These are phyloP conservation scores for Adansonia gregorii DNA, from an alignment of 441 rosid species.

Conservation along the genomic window DNA sequence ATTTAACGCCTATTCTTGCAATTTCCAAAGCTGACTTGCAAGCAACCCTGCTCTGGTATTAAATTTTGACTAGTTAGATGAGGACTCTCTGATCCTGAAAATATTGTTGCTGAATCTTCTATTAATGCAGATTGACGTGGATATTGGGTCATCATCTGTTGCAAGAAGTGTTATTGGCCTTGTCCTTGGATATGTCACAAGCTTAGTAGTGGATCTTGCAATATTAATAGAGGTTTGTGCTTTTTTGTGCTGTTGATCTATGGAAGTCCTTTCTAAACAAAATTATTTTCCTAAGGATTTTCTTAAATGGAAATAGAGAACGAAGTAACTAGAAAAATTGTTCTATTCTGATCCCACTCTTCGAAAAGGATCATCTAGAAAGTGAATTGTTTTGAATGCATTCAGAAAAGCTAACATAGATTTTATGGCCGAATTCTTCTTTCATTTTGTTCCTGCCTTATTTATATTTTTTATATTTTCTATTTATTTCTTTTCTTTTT, in stretches of 20 bases:
- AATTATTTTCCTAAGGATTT: too few relatives aligned
- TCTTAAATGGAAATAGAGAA: too few relatives aligned
- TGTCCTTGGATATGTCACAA: conserved; percentile 95
- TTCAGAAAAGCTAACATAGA: too few relatives aligned
- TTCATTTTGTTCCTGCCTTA: too few relatives aligned
- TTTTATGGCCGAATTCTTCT: too few relatives aligned
- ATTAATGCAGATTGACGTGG: conserved; percentile 84
- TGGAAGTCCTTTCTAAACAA: too few relatives aligned
- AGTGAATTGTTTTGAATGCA: too few relatives aligned
- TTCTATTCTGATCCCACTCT: too few relatives aligned
- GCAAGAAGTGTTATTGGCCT: conserved; percentile 93
- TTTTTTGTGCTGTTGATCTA: conserved; percentile 1
- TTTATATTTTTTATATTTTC: too few relatives aligned
- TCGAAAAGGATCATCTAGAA: too few relatives aligned
- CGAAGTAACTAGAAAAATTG: too few relatives aligned
- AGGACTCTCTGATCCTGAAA: background rate
- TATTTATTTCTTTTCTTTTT: too few relatives aligned
- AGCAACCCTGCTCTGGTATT: background rate
- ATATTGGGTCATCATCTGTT: conserved; percentile 97
- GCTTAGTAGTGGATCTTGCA: conserved; percentile 94
- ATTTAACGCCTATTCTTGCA: conserved; percentile 9
- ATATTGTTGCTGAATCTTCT: conserved; percentile 19
- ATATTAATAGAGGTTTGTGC: conserved; percentile 87
- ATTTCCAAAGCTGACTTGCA: background rate
- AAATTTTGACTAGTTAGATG: background rate